Conservation (phyloP, 1,284 basidiomycete genomes). For the Trichosporon sp. region DNA sequence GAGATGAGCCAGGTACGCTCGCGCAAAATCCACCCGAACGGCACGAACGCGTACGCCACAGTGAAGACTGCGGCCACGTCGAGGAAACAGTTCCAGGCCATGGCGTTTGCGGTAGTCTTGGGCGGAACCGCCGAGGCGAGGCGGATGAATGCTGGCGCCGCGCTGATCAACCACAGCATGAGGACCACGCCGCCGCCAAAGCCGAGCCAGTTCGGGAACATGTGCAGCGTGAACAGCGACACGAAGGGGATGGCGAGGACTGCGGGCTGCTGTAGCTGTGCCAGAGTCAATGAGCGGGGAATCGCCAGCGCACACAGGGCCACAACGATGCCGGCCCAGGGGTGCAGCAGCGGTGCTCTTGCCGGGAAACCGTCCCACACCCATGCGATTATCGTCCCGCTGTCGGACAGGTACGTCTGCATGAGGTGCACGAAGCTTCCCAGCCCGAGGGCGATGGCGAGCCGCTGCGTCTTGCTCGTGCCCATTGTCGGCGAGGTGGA, state of each 20-base stretch:
- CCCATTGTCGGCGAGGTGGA: conserved; percentile 8
- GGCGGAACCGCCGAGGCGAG: conserved; percentile 41
- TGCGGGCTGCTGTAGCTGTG: background rate
- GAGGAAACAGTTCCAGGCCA: conserved; percentile 61
- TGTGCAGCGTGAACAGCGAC: conserved; percentile 56
- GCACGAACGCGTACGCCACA: conserved; percentile 91
- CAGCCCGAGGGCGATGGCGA: conserved; percentile 53
- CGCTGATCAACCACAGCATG: conserved; percentile 62
- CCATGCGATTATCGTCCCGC: conserved; percentile 80
- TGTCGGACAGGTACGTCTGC: conserved; percentile 72
- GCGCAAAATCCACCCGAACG: conserved; percentile 69
- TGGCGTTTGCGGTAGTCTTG: conserved; percentile 56
- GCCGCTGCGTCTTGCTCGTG: conserved; percentile 16
- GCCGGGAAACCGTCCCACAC: conserved; percentile 84
- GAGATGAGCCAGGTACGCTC: conserved; percentile 67
- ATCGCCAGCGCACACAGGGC: conserved; percentile 57
- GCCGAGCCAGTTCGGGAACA: conserved; percentile 64
- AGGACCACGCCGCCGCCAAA: conserved; percentile 66
- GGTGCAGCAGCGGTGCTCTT: conserved; percentile 67
- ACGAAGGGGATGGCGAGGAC: conserved; percentile 6
- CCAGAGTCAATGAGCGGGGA: conserved; percentile 41
- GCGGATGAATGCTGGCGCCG: conserved; percentile 57
- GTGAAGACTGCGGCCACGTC: conserved; percentile 71
- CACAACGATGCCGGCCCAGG: conserved; percentile 64
- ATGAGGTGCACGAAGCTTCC: conserved; percentile 70